phyloP scores from a whole-genome alignment of 2,329 filamentous ascomycete species.

The Talaromyces amestolkiae region DNA sequence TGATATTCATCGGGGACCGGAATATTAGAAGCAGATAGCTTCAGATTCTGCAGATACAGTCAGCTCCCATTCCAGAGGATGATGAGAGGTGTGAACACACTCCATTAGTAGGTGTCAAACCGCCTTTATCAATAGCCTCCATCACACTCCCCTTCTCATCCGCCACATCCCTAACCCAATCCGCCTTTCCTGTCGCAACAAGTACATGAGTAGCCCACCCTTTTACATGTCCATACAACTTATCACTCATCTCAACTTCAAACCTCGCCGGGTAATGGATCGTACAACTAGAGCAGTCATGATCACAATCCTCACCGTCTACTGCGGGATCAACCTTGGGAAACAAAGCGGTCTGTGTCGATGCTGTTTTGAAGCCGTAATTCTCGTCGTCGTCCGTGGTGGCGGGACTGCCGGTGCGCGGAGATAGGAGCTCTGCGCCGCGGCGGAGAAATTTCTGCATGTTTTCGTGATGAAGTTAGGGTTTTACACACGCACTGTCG shows the following conservation, averaged over 20 bases:
- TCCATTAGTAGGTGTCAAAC: conserved; percentile 42
- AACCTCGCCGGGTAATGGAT: conserved; percentile 74
- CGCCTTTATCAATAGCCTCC: conserved; percentile 63
- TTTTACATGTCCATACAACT: conserved; percentile 80
- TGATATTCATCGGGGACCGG: conserved; percentile 68
- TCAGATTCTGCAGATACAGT: conserved; percentile 61
- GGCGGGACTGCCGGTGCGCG: conserved; percentile 24
- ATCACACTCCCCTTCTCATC: conserved; percentile 86
- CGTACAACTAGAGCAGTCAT: conserved; percentile 79
- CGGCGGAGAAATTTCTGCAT: conserved; percentile 39
- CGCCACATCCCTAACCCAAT: conserved; percentile 86
- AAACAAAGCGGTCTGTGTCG: conserved; percentile 61
- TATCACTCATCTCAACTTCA: conserved; percentile 70
- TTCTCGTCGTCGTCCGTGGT: conserved; percentile 24
- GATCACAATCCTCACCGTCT: conserved; percentile 85
- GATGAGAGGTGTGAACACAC: conserved; percentile 28
- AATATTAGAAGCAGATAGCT: conserved; percentile 90
- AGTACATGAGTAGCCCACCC: conserved; percentile 87
- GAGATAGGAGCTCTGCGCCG: conserved; percentile 34
- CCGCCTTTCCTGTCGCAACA: conserved; percentile 90
- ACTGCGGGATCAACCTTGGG: conserved; percentile 68
- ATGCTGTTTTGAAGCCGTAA: conserved; percentile 48
- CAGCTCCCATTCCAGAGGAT: neutral
- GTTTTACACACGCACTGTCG: neutral
- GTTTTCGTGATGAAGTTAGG: neutral